phyloP scores from a whole-genome alignment of 2,329 filamentous ascomycete species.

The Neopestalotiopsis sp. region DNA sequence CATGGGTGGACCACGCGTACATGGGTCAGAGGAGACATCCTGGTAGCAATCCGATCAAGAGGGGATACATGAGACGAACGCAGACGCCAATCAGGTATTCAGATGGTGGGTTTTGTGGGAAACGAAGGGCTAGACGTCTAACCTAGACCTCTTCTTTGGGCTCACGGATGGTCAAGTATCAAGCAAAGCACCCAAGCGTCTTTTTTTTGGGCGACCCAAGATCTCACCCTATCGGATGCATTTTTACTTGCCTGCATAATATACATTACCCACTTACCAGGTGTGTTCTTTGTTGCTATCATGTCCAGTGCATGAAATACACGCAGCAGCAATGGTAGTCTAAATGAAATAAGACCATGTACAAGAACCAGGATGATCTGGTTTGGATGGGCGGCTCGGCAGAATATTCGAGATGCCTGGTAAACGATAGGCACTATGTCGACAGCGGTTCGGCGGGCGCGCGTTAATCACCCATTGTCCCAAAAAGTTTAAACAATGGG shows the following conservation, averaged over 20 bases:
- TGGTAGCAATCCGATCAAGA: slow-evolving; percentile 10
- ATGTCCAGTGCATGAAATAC: too few relatives aligned
- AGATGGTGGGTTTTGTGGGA: neutral
- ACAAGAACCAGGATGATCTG: neutral
- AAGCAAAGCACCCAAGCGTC: slow-evolving; percentile 1
- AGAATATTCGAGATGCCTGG: neutral
- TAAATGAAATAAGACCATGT: neutral
- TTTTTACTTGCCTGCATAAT: neutral
- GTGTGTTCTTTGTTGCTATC: too few relatives aligned
- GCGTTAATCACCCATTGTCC: neutral
- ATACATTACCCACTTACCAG: neutral
- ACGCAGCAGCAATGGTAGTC: too few relatives aligned
- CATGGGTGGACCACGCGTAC: neutral
- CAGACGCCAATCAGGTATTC: slow-evolving; percentile 17
- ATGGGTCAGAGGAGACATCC: neutral
- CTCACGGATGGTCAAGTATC: neutral
- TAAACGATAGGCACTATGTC: neutral
- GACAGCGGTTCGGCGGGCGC: neutral
- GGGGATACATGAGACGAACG: slow-evolving; percentile 8
- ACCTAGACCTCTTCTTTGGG: neutral
- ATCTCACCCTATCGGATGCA: neutral
- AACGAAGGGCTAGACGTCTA: neutral
- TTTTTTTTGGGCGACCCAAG: neutral
- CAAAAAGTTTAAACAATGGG: neutral
- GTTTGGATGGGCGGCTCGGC: neutral